phyloP scores from a whole-genome alignment of 2,329 filamentous ascomycete genomes.

The Diaporthe nobilis region DNA sequence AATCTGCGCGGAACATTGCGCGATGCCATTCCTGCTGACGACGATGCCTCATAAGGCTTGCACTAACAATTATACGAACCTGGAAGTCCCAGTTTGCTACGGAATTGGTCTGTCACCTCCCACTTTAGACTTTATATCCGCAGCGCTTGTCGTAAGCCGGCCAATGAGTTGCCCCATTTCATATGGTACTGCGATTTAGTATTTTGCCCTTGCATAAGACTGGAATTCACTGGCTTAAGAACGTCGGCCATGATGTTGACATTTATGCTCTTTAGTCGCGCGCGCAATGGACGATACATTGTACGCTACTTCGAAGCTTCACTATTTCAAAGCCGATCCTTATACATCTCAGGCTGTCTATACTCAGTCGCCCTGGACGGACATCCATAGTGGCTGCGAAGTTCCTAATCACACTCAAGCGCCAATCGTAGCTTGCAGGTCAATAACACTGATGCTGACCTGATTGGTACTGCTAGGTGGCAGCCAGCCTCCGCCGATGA shows the following conservation, averaged over 20 bases:
- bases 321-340: too few species aligned
- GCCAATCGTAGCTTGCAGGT: neutral
- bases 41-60: neutral
- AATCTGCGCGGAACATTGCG: neutral
- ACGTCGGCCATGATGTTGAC: neutral
- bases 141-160: neutral
- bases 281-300: too few species aligned
- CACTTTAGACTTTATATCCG: neutral
- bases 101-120: neutral
- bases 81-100: neutral
- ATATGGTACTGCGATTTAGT: neutral
- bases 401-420: neutral
- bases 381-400: neutral
- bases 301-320: too few species aligned
- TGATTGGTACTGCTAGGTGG: constrained; percentile 63
- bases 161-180: neutral
- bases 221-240: neutral
- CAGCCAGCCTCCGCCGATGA: constrained; percentile 60
- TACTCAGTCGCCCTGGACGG: too few species aligned
- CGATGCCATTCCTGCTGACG: neutral
- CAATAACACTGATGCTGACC: constrained; percentile 45
- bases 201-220: neutral
- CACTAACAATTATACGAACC: neutral
- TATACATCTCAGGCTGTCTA: neutral
- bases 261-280: too few species aligned